phyloP scores from a whole-genome alignment of 148 eudicot species.

The Tetragonia tetragonoides region DNA sequence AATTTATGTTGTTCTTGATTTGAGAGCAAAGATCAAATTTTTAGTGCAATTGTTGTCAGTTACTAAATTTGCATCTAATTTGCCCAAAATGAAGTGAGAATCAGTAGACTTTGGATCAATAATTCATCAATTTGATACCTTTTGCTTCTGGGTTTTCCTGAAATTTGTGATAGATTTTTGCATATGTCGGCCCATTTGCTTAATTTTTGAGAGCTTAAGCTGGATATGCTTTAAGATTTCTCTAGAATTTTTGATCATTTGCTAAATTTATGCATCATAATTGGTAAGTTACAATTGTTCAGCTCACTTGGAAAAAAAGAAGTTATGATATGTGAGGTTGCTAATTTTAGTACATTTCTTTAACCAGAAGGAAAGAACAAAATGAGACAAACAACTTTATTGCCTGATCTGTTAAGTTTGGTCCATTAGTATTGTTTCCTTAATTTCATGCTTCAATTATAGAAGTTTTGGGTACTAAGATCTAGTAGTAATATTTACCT shows the following conservation, averaged over 20 bases:
- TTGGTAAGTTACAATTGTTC: background rate
- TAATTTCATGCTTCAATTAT: constrained; percentile 4
- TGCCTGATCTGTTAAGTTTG: constrained; percentile 16
- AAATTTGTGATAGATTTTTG: constrained; percentile 14
- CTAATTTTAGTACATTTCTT: constrained; percentile 10
- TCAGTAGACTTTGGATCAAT: background rate
- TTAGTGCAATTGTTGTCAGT: background rate
- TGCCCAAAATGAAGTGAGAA: background rate
- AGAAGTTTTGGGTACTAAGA: constrained; percentile 9
- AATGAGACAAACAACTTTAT: background rate
- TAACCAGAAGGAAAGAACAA: constrained; percentile 15
- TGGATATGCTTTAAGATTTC: background rate
- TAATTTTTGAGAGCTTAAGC: constrained; percentile 1
- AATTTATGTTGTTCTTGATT: background rate
- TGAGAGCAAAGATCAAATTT: background rate
- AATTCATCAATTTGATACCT: background rate
- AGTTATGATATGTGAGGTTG: constrained; percentile 6
- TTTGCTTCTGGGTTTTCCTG: constrained; percentile 21
- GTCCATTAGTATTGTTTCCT: background rate
- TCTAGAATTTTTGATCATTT: background rate
- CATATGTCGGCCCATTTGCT: background rate
- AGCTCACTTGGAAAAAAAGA: background rate
- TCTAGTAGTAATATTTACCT: constrained; percentile 15
- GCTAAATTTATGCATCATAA: constrained; percentile 1
- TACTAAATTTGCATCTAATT: background rate